Base-by-base conservation (phyloP, 2,329 filamentous ascomycete genomes). In the Monosporascus sp. region DNA sequence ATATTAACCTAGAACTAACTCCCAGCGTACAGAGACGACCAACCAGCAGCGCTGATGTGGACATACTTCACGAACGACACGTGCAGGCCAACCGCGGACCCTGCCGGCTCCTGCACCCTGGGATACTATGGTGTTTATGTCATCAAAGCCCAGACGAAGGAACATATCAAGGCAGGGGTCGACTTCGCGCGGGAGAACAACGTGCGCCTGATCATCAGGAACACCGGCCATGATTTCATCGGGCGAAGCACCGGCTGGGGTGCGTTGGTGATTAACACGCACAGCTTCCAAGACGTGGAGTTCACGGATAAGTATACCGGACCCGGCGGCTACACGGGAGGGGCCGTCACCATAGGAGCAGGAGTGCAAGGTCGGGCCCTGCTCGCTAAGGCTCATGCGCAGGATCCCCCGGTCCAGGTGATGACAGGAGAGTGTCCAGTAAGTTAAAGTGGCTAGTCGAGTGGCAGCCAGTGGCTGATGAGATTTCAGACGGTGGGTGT, bases 241-340 rank as follows among this genome's bases (percentile, higher is more conserved):
- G 85, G 84, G 41, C 79, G 81, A 43, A 83, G 79, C 0, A 83
- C 82, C 0, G 86, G 85, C n/a, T 77, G 77, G 22, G 83, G 83
- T 1, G 73, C 78, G 0, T 64, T 85, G 3, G 73, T 75, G 4
- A 70, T 85, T 50, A 85, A 82, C 75, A 83, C 76, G 8, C 80
- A 83, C 54, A 66, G 74, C 55, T 73, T 85, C 51, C 77, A 81
- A 61, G 67, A 73, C 25, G 72, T 76, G 55, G 57, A 71, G 56
- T 80, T 74, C 54, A 62, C 63, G 3, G 66, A 72, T 36, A 14
- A 58, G 1, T 69, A 72, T 51, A 50, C 38, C 5, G 63, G 65
- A 2, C 63, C 67, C 9, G 63, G 67, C 3, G 57, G 60, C 9
- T 83, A 82, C 59, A 65, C 51, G 1, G 79, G 80, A 5, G 69